phyloP scores from a whole-genome alignment of 257 asterid genomes.

The Gentiana straminea region DNA sequence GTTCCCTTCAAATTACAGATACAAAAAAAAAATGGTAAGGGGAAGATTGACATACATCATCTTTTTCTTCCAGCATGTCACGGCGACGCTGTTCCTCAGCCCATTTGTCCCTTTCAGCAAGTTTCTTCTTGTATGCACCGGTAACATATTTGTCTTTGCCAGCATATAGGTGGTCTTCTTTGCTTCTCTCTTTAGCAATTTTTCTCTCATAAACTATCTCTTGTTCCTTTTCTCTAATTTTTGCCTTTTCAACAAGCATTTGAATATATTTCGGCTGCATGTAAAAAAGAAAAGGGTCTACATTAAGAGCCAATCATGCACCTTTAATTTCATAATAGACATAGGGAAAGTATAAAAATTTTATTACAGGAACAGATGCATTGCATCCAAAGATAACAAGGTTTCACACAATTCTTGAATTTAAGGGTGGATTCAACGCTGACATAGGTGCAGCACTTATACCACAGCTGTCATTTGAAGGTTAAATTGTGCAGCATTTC shows the following conservation, averaged over 20 bases:
- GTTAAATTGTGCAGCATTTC: no score
- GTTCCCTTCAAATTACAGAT: no score
- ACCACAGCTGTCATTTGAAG: no score
- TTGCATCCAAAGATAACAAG: no score
- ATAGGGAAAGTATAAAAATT: no score
- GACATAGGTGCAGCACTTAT: no score
- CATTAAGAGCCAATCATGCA: no score
- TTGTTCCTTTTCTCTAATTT: conserved; percentile 74
- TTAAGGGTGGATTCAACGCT: no score
- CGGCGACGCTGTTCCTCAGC: conserved; percentile 82
- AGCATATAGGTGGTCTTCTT: conserved; percentile 67
- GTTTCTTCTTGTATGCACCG: conserved; percentile 80
- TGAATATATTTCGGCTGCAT: conserved; percentile 77
- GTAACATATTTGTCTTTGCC: conserved; percentile 83
- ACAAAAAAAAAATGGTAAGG: neutral
- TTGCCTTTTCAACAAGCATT: conserved; percentile 56
- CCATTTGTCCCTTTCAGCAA: conserved; percentile 93
- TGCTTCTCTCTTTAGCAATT: conserved; percentile 85
- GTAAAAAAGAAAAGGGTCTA: neutral
- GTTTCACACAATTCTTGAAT: no score
- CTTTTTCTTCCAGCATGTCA: conserved; percentile 64
- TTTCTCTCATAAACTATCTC: conserved; percentile 79
- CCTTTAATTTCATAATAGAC: no score
- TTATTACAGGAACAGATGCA: no score
- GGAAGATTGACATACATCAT: conserved; percentile 45